Evolutionary conservation across 2,329 filamentous ascomycete species (phyloP), one percentile per base, ranked within the genome.

Genomic region (Aspergillus floridensis): DNA sequence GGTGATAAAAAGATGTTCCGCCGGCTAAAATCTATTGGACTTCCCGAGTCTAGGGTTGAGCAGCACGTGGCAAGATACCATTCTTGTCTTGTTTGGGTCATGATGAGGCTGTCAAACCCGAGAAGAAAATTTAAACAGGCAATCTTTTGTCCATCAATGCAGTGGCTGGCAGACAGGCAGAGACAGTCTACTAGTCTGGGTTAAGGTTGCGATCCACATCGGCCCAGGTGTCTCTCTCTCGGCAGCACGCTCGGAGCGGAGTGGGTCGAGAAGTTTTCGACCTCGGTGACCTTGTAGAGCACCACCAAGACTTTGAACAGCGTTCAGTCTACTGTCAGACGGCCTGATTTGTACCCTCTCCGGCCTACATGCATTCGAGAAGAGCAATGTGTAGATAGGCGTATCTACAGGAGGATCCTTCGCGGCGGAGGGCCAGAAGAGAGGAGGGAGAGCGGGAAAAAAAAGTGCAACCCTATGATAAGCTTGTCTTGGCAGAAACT

Each of bases 121-220:
- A 16, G 16, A 44, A 2, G 7, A 44, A 44, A 16, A n/a, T 8
- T 44, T 7, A 14, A n/a, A 19, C 4, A 19, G n/a, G 16, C 38
- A 35, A 16, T 12, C 11, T 35, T 35, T 35, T 12, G 32, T 35
- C 11, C 2, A 35, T 29, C 26, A 29, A 7, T 29, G 26, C 26
- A 35, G 12, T 12, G 32, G 14, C 22, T 3, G 22, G 3, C 22
- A 22, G 22, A 4, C 32, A 14, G 32, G 12, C 32, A n/a, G 38
- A 41, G 16, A n/a, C 38, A 16, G 38, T 19, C 38, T 44, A 7
- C 38, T n/a, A 2, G 38, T 44, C 38, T 44, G 38, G 38, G 38
- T 44, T 44, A 44, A 44, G 38, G 38, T 44, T 44, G 16, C 38
- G 38, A 19, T 47, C 51, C 35, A 57, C 59, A 49, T 53, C 59